Conservation (phyloP, 2,329 filamentous ascomycete species). For the Pestalotiopsis sp. region DNA sequence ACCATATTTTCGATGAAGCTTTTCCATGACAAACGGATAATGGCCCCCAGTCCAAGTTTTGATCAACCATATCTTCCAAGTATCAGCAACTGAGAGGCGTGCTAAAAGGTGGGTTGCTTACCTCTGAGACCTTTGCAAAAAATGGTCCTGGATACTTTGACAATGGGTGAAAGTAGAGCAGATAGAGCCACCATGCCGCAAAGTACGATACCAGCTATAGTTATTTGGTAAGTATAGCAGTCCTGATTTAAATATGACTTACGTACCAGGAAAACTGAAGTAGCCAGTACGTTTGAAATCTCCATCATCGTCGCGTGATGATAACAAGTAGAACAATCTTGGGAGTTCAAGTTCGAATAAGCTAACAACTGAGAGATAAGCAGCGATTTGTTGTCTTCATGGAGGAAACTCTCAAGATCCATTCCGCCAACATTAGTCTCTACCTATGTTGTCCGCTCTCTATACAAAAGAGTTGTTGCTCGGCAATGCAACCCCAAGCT, state of each 20-base stretch:
- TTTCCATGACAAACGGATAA: background rate
- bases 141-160: constrained; percentile 24
- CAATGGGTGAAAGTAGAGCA: constrained; percentile 22
- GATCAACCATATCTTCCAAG: background rate
- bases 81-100: background rate
- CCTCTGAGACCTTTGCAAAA: constrained; percentile 23
- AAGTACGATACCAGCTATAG: constrained; percentile 13
- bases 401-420: too few relatives aligned
- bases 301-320: too few relatives aligned
- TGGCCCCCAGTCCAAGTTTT: background rate
- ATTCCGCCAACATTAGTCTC: too few relatives aligned
- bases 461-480: background rate
- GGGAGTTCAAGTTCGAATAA: too few relatives aligned
- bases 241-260: background rate
- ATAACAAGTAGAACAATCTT: too few relatives aligned
- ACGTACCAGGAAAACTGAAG: background rate
- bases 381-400: too few relatives aligned
- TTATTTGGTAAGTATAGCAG: background rate
- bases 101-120: background rate
- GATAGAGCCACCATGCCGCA: constrained; percentile 13
- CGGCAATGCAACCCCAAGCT: background rate
- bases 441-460: background rate
- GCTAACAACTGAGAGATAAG: too few relatives aligned
- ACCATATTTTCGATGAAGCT: background rate
- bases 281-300: background rate